Conservation (phyloP, 2,329 filamentous ascomycete species). For the Emydomyces testavorans region DNA sequence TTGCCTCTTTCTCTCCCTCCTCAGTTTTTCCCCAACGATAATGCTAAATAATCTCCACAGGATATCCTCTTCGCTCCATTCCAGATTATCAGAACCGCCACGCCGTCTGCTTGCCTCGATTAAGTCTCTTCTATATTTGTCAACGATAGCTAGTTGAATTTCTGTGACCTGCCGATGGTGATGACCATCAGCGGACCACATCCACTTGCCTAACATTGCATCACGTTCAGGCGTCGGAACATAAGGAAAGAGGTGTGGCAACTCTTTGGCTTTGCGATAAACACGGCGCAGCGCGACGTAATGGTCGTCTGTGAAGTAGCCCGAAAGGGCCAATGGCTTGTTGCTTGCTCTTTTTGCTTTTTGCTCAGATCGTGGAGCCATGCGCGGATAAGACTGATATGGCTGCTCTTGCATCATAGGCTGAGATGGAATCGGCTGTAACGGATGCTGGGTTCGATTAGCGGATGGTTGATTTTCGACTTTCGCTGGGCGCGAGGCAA, state of each 20-base stretch:
- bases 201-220: conserved; percentile 33
- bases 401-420: neutral
- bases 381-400: neutral
- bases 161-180: conserved; percentile 34
- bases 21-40: conserved; percentile 38
- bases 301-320: conserved; percentile 35
- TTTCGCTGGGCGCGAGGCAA: neutral
- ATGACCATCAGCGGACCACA: conserved; percentile 33
- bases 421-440: neutral
- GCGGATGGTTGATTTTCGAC: neutral
- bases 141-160: conserved; percentile 33
- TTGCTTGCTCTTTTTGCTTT: neutral
- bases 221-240: conserved; percentile 26
- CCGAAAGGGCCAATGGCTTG: conserved; percentile 26
- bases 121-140: conserved; percentile 32
- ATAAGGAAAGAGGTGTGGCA: conserved; percentile 31
- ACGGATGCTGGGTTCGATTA: neutral
- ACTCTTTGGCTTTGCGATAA: conserved; percentile 30
- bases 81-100: conserved; percentile 30
- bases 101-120: conserved; percentile 26
- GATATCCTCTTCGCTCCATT: conserved; percentile 37
- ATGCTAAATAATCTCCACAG: conserved; percentile 36
- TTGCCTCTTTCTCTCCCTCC: conserved; percentile 28
- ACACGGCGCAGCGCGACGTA: conserved; percentile 31
- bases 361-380: neutral